phyloP scores from a whole-genome alignment of 768 basidiomycete species.

The Termitomyces sp. region DNA sequence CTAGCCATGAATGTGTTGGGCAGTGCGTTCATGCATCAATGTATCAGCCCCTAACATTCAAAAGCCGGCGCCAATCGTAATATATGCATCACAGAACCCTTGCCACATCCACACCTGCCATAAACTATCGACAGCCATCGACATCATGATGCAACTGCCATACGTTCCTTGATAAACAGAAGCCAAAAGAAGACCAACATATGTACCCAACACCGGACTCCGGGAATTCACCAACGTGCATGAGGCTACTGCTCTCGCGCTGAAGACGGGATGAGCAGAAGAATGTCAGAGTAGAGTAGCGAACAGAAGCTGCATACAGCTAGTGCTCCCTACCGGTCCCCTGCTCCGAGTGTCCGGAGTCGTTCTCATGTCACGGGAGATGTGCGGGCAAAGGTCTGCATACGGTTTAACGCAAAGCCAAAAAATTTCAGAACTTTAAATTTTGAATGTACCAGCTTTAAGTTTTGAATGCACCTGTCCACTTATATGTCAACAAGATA shows the following conservation, averaged over 20 bases:
- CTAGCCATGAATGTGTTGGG: not conserved
- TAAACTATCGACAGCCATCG: not conserved
- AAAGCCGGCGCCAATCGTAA: not conserved
- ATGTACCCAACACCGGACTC: not conserved
- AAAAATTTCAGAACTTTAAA: not conserved
- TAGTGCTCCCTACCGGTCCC: not conserved
- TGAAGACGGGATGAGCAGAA: not conserved
- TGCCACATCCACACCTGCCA: constrained; percentile 4
- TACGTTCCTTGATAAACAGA: not conserved
- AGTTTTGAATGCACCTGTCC: not conserved
- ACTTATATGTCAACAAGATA: not conserved
- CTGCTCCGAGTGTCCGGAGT: not conserved
- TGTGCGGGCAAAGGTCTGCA: not conserved
- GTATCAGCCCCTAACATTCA: constrained; percentile 9
- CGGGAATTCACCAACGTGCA: not conserved
- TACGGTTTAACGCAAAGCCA: not conserved
- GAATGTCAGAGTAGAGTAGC: not conserved
- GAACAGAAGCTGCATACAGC: not conserved
- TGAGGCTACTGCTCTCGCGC: not conserved
- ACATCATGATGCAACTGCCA: constrained; percentile 1
- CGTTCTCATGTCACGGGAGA: constrained; percentile 5
- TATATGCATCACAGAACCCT: constrained; percentile 3
- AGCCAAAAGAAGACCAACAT: not conserved
- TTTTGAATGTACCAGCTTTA: not conserved
- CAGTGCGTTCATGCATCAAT: constrained; percentile 1